Conservation (phyloP, 257 asterid species). For the Lycium barbarum region DNA sequence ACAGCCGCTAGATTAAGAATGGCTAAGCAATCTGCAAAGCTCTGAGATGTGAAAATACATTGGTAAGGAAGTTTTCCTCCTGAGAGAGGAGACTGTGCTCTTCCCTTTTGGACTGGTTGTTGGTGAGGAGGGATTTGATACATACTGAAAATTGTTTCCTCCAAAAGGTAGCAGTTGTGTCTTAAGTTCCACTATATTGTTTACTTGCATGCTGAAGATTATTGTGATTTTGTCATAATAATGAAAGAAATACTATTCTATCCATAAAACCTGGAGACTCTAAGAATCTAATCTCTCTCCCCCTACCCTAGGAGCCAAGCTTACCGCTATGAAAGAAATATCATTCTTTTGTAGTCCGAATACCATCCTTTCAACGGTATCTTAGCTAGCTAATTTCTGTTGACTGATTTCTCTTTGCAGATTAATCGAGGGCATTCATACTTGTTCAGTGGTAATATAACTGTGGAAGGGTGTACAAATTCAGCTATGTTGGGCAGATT, state of each 20-base stretch:
- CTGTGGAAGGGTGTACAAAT: constrained; percentile 81
- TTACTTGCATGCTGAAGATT: neutral
- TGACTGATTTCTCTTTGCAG: constrained; percentile 48
- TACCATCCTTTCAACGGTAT: neutral
- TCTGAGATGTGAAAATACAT: neutral
- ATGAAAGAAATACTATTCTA: constrained; percentile 17
- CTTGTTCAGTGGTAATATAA: constrained; percentile 76
- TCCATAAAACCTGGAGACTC: neutral
- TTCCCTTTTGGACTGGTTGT: constrained; percentile 8
- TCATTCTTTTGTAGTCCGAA: neutral
- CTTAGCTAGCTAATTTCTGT: constrained; percentile 18
- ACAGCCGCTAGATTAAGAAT: neutral
- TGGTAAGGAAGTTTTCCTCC: neutral
- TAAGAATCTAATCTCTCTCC: constrained; percentile 1
- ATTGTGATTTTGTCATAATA: neutral
- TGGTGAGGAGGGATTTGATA: neutral
- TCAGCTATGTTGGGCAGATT: constrained; percentile 69
- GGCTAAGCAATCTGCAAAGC: neutral
- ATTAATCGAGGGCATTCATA: constrained; percentile 80
- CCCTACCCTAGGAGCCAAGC: neutral
- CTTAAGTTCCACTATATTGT: neutral
- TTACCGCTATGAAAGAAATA: neutral
- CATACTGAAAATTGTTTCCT: constrained; percentile 11
- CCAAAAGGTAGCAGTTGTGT: constrained; percentile 1
- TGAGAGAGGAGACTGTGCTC: constrained; percentile 1